A percentile compares a stretch with the other conserved stretches of the same genome.
Evolutionary conservation across 768 basidiomycete species (phyloP).

Genomic region (Mycena galericulata): DNA sequence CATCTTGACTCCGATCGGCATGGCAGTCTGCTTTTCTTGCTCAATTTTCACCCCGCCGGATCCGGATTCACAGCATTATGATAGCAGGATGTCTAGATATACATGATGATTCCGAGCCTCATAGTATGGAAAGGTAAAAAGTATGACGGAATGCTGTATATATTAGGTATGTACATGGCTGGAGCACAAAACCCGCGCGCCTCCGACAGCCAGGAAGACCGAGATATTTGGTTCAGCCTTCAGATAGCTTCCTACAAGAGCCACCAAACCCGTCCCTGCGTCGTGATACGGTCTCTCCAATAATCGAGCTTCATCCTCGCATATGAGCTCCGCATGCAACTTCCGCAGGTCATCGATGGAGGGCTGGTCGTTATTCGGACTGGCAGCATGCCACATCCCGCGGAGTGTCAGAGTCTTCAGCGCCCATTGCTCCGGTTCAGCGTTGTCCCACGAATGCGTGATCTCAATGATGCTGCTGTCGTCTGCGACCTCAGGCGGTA

Average conservation of each 20-base stretch:
- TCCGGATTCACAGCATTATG: no score
- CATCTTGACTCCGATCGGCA: no score
- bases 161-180: neutral
- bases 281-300: neutral
- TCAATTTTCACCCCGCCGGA: no score
- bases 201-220: conserved; percentile 18
- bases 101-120: no score
- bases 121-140: no score
- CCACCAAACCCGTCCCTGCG: conserved; percentile 1
- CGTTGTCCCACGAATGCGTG: neutral
- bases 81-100: no score
- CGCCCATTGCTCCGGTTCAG: neutral
- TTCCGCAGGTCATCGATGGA: neutral
- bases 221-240: neutral
- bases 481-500: neutral
- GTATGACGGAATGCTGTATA: no score
- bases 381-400: conserved; percentile 14
- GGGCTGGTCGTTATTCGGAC: conserved; percentile 20
- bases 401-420: conserved; percentile 6
- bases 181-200: conserved; percentile 24
- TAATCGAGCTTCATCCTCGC: neutral
- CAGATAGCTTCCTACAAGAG: conserved; percentile 6
- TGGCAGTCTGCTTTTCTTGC: no score
- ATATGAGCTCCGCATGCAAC: conserved; percentile 1
- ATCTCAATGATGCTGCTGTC: neutral